phyloP scores from a whole-genome alignment of 1,284 basidiomycete species.

The Marasmius fiardii region DNA sequence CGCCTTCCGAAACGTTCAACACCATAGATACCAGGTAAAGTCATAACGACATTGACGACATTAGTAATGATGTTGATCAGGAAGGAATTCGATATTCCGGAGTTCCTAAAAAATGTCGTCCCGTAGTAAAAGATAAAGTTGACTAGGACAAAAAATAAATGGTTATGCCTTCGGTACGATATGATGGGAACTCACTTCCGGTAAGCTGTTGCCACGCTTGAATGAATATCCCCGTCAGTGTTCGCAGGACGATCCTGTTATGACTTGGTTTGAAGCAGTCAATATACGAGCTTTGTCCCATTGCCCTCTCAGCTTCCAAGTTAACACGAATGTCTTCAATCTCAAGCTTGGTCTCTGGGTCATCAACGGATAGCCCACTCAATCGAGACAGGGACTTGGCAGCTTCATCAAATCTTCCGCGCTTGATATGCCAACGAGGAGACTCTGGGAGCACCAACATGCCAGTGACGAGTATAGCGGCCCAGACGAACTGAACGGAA shows the following conservation, averaged over 20 bases:
- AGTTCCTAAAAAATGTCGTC: slow-evolving; percentile 69
- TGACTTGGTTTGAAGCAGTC: slow-evolving; percentile 67
- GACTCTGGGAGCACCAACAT: slow-evolving; percentile 78
- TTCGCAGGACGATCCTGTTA: slow-evolving; percentile 71
- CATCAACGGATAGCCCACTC: slow-evolving; percentile 44
- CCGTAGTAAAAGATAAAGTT: slow-evolving; percentile 80
- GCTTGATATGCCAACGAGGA: slow-evolving; percentile 83
- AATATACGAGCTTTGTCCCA: slow-evolving; percentile 50
- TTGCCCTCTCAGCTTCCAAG: slow-evolving; percentile 59
- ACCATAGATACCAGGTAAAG: slow-evolving; percentile 65
- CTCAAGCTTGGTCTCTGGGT: slow-evolving; percentile 58
- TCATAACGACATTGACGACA: slow-evolving; percentile 72
- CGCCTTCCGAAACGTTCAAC: slow-evolving; percentile 77
- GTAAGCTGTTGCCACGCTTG: slow-evolving; percentile 61
- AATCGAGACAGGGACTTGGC: slow-evolving; percentile 62
- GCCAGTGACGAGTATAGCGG: slow-evolving; percentile 54
- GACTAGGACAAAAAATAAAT: slow-evolving; percentile 29
- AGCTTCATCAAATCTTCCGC: slow-evolving; percentile 60
- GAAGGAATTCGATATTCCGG: slow-evolving; percentile 75
- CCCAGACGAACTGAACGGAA: slow-evolving; percentile 72
- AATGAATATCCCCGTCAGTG: slow-evolving; percentile 74
- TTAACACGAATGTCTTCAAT: slow-evolving; percentile 71
- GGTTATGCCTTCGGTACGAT: background rate
- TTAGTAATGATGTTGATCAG: slow-evolving; percentile 69
- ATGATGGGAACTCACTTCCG: slow-evolving; percentile 36